Conservation (phyloP, 768 basidiomycete genomes). For the Heimioporus sp. region DNA sequence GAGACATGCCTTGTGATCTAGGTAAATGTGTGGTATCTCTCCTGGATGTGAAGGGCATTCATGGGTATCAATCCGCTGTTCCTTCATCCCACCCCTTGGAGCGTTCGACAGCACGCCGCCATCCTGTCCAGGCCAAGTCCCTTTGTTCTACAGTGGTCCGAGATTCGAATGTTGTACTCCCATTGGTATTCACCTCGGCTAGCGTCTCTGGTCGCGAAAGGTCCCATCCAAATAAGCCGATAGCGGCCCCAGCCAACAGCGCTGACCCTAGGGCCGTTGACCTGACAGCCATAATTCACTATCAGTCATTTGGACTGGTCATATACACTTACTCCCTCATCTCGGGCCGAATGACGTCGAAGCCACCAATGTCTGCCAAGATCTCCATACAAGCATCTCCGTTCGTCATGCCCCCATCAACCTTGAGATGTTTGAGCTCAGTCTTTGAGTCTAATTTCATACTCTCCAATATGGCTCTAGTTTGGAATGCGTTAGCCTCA, state of each 20-base stretch:
- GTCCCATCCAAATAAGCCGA: constrained; percentile 91
- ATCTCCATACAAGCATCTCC: constrained; percentile 86
- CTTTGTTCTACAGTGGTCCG: constrained; percentile 50
- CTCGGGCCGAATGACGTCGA: constrained; percentile 86
- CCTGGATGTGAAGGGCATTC: too few species aligned
- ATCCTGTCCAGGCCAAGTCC: constrained; percentile 67
- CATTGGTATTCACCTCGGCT: constrained; percentile 81
- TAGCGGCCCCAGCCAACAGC: constrained; percentile 85
- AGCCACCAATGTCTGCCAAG: constrained; percentile 87
- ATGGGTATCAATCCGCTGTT: constrained; percentile 24
- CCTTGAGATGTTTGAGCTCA: constrained; percentile 82
- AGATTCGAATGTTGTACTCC: constrained; percentile 70
- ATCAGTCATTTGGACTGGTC: neutral
- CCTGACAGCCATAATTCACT: constrained; percentile 35
- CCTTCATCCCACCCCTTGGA: constrained; percentile 80
- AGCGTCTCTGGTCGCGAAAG: constrained; percentile 80
- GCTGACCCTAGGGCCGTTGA: constrained; percentile 96
- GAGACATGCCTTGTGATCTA: neutral
- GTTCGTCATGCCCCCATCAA: constrained; percentile 99
- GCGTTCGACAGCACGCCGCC: constrained; percentile 88
- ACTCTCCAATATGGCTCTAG: constrained; percentile 90
- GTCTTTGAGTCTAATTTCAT: constrained; percentile 89
- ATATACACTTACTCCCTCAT: constrained; percentile 84
- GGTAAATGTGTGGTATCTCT: neutral
- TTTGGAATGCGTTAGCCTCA: constrained; percentile 96